These are phyloP conservation scores for Sechiopsis laciniata DNA, from an alignment of 306 rosid species.

Conservation along the genomic window DNA sequence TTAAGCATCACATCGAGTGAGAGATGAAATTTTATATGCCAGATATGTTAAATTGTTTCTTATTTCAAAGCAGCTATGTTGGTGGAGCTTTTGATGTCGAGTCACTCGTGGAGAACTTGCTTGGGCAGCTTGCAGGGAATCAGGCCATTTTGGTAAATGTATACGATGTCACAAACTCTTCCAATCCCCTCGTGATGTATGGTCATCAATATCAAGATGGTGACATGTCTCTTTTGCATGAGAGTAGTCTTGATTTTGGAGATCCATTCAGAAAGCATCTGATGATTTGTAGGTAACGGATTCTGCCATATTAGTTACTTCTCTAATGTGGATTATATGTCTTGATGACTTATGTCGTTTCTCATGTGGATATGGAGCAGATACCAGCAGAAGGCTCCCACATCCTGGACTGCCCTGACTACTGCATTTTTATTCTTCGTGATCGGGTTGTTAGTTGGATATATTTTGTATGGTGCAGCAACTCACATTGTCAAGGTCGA, in stretches of 20 bases:
- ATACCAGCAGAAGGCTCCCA: conserved; percentile 86
- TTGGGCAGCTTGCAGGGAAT: conserved; percentile 93
- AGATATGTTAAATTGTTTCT: conserved; percentile 27
- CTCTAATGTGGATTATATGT: not conserved
- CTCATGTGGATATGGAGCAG: conserved; percentile 40
- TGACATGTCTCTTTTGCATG: conserved; percentile 64
- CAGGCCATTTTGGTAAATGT: conserved; percentile 88
- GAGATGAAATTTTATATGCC: conserved; percentile 22
- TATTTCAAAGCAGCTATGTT: conserved; percentile 51
- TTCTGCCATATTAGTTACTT: not conserved
- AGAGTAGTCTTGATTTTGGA: conserved; percentile 93
- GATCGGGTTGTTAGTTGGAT: conserved; percentile 73
- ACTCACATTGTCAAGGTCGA: conserved; percentile 88
- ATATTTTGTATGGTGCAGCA: conserved; percentile 87
- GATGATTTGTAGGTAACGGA: conserved; percentile 85
- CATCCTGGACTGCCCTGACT: conserved; percentile 63
- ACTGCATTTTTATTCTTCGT: conserved; percentile 63
- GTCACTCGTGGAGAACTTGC: conserved; percentile 96
- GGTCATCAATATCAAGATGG: conserved; percentile 78
- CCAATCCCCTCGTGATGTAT: conserved; percentile 72
- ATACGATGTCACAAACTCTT: conserved; percentile 75
- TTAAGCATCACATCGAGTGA: conserved; percentile 11
- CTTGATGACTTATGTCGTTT: not conserved
- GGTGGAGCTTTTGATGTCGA: conserved; percentile 98
- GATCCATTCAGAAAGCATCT: conserved; percentile 84